phyloP scores from a whole-genome alignment of 2,329 filamentous ascomycete species.

The Pseudonectria foliicola region DNA sequence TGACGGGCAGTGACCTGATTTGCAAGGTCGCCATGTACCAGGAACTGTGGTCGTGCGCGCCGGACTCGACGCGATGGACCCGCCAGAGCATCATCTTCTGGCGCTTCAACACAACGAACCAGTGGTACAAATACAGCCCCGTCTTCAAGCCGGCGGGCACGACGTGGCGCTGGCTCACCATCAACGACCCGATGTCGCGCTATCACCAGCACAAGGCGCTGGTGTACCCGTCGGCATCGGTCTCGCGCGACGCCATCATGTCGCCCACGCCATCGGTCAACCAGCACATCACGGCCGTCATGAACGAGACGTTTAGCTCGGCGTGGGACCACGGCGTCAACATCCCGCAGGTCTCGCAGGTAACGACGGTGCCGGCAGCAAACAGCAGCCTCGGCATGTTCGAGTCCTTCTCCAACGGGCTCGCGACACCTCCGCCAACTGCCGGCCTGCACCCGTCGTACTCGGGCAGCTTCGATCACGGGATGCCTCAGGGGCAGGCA shows the following conservation, averaged over 20 bases:
- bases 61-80: constrained; percentile 42
- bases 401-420: constrained; percentile 44
- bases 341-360: constrained; percentile 23
- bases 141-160: constrained; percentile 47
- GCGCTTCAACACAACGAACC: constrained; percentile 50
- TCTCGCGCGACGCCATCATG: constrained; percentile 41
- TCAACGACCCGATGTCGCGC: constrained; percentile 52
- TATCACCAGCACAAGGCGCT: constrained; percentile 46
- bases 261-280: constrained; percentile 43
- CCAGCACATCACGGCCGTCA: constrained; percentile 46
- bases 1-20: constrained; percentile 49
- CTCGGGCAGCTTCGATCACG: constrained; percentile 37
- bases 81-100: constrained; percentile 56
- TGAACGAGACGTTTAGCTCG: constrained; percentile 50
- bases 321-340: constrained; percentile 35
- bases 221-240: constrained; percentile 27
- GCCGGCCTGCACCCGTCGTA: constrained; percentile 43
- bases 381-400: constrained; percentile 34
- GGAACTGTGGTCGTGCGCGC: constrained; percentile 53
- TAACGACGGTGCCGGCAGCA: constrained; percentile 27
- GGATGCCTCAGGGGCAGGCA: constrained; percentile 14
- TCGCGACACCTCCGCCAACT: constrained; percentile 51
- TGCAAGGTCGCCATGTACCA: constrained; percentile 60
- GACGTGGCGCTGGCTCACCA: constrained; percentile 55
- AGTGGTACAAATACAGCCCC: constrained; percentile 43